Conservation (phyloP, 345 rosid species). For the Brassica napus region Da-Ae NC_063448.1:54449001-54449500, state of each 20-base stretch:
- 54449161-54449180: not conserved
- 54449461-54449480: conserved; percentile 21
- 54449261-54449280: conserved; percentile 43
- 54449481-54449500: conserved; percentile 47
- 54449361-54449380: conserved; percentile 45
- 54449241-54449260: conserved; percentile 53
- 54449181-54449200: conserved; percentile 17
- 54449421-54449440: conserved; percentile 1
- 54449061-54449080: not conserved
- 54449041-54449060: not conserved
- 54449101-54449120: not conserved
- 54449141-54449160: not conserved
- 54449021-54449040: not conserved
- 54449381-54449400: not conserved
- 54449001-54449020: not conserved
- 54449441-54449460: conserved; percentile 21
- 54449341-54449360: conserved; percentile 53
- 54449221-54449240: conserved; percentile 14
- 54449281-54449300: conserved; percentile 40
- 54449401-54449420: conserved; percentile 9
- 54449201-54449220: conserved; percentile 25
- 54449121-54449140: not conserved
- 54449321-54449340: conserved; percentile 41
- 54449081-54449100: not conserved
- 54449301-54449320: conserved; percentile 34